These are phyloP conservation scores for Corchorus olitorius DNA, from an alignment of 345 rosid species.

Conservation along the genomic window DNA sequence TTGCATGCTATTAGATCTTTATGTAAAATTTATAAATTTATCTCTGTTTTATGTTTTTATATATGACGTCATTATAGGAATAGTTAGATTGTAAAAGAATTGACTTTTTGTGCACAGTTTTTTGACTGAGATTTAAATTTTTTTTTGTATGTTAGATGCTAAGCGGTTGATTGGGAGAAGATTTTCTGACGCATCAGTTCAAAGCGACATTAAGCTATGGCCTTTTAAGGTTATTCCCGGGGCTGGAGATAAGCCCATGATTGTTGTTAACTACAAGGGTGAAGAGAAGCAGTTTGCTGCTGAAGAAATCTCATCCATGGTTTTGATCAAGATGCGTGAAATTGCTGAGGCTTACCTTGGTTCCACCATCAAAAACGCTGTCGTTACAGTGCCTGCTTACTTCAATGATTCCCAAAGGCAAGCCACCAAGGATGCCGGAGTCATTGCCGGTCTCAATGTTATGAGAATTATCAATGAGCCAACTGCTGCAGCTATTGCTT, in stretches of 20 bases:
- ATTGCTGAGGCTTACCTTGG: conserved; percentile 58
- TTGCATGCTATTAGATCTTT: neutral
- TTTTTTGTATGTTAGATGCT: neutral
- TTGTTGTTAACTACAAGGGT: conserved; percentile 32
- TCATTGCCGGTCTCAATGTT: conserved; percentile 55
- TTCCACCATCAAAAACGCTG: conserved; percentile 41
- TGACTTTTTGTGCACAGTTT: neutral
- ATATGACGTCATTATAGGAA: neutral
- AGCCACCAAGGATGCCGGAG: conserved; percentile 59
- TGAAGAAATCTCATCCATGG: conserved; percentile 62
- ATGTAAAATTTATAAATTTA: neutral
- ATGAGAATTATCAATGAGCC: conserved; percentile 61
- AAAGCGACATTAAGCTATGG: conserved; percentile 21
- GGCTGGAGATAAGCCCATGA: conserved; percentile 34
- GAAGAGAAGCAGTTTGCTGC: conserved; percentile 30
- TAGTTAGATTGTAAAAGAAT: neutral
- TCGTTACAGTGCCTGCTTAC: conserved; percentile 56
- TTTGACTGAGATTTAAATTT: neutral
- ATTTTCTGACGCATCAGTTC: neutral
- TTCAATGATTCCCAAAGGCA: conserved; percentile 61
- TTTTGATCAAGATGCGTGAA: conserved; percentile 53
- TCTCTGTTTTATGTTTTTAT: too few species aligned
- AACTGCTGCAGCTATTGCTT: conserved; percentile 59
- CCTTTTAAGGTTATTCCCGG: conserved; percentile 38
- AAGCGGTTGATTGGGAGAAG: conserved; percentile 21